Evolutionary conservation across 2,329 filamentous ascomycete species (phyloP), one percentile per base, ranked within the genome.

Genomic region (Akanthomyces lecanii): DNA sequence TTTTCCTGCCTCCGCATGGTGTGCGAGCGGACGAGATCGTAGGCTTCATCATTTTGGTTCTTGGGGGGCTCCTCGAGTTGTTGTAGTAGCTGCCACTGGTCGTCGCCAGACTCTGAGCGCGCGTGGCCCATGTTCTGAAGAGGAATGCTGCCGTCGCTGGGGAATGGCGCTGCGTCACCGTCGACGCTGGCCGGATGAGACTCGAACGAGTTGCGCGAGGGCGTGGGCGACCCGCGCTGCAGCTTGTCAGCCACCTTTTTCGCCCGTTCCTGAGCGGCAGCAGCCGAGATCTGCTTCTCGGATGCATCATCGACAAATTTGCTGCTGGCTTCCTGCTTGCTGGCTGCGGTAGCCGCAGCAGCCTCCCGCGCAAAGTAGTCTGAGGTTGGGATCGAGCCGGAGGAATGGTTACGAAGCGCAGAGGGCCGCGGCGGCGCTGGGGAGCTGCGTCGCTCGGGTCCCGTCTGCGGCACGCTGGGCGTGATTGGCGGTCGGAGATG

Each of bases 221-320:
- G 73, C 10, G 69, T 70, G 3, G 74, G 77, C 36, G 74, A 75
- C 40, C 76, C 74, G 8, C 70, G 69, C 28, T 72, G 70, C 38
- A 80, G 71, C 33, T 71, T 77, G 30, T 75, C 77, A 2, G 78
- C 78, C 40, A 81, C 71, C 63, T 76, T 71, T 55, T 75, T 73
- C 2, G 77, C 79, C 54, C 79, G 74, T 63, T 76, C 76, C 61
- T 78, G 78, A 2, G 79, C 78, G 23, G 76, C 77, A n/a, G 75
- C 73, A 7, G 77, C 78, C 23, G 77, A 68, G 16, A 67, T 64
- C 2, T 68, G 65, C 63, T 70, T 71, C 60, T 62, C 60, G 44
- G 42, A 38, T 3, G 51, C 47, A 7, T 45, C 36, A 4, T 70
- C 66, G 6, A 62, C 55, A 28, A 53, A 44, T n/a, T 54, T 21